phyloP scores from a whole-genome alignment of 495 filamentous ascomycete genomes.

The Apiosordaria backusii region DNA sequence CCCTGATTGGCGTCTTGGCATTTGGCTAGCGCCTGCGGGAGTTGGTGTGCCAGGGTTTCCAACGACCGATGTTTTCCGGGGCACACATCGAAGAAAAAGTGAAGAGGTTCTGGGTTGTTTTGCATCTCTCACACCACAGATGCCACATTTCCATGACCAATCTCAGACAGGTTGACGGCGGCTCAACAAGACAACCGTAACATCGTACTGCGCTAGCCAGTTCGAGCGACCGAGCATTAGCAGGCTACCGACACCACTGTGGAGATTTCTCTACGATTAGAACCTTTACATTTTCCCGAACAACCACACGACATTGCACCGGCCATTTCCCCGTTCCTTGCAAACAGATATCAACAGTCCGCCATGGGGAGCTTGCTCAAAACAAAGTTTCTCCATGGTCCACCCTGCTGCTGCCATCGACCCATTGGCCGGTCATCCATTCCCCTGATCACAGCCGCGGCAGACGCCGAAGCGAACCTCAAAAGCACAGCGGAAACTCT shows the following conservation, averaged over 20 bases:
- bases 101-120: too few species aligned
- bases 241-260: not conserved
- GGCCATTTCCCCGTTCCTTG: not conserved
- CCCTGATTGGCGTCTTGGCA: conserved; percentile 2
- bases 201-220: not conserved
- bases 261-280: not conserved
- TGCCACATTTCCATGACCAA: not conserved
- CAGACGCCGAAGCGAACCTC: not conserved
- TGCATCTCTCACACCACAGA: too few species aligned
- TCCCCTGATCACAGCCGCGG: not conserved
- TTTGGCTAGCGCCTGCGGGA: not conserved
- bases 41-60: not conserved
- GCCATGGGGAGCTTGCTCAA: not conserved
- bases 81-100: not conserved
- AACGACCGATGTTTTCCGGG: not conserved
- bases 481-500: too few species aligned
- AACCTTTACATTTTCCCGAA: not conserved
- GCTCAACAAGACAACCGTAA: not conserved
- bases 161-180: not conserved
- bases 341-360: not conserved
- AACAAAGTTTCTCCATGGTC: not conserved
- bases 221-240: not conserved
- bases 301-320: not conserved
- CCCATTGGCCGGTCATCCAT: not conserved
- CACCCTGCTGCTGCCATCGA: not conserved